Base-by-base conservation (phyloP, 1,139 yeast species). In the Pichia sp. region DNA sequence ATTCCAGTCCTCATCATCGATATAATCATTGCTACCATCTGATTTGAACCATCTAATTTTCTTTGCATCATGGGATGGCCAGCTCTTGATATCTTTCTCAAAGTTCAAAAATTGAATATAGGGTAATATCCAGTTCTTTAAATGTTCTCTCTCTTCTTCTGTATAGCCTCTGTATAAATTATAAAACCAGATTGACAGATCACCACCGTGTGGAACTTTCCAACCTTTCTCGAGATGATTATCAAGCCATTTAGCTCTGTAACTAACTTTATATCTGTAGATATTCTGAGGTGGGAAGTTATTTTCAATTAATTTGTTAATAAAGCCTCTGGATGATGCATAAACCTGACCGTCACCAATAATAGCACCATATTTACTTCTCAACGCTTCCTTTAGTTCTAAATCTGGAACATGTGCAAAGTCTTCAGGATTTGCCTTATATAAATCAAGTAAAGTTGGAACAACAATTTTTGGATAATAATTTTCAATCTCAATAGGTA, bases 261-360 rank as follows among this genome's bases (percentile, higher is more conserved):
- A 63, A 22, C 56, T 53, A 15, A 65, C 46, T 35, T 60, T 52
- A 40, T 66, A 66, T 12, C 70, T 54, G 45, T 44, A 54, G 15
- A 64, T 52, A 14, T 54, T 44, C 4, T 52, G 47, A 25, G 43
- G 39, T 4, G 67, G 63, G 40, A 57, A 52, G 11, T 59, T 63
- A 28, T 51, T 51, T 18, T 50, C 46, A 19, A 48, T 38, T 28
- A 60, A 42, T n/a, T 54, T 51, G 23, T 58, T 51, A 7, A 67
- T 44, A 32, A 62, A 57, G 1, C 67, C 62, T 42, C 71, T 53
- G 4, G 57, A 45, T 1, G 70, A 61, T 4, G 63, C 60, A 40
- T 65, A 63, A 7, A 67, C 68, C 46, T 67, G 71, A 20, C 64
- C 58, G 46, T 67, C 71, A 28, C 63, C 58, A 38, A 64, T 59